Conservation (phyloP, 2,329 filamentous ascomycete genomes). For the Colletotrichum lentis region DNA sequence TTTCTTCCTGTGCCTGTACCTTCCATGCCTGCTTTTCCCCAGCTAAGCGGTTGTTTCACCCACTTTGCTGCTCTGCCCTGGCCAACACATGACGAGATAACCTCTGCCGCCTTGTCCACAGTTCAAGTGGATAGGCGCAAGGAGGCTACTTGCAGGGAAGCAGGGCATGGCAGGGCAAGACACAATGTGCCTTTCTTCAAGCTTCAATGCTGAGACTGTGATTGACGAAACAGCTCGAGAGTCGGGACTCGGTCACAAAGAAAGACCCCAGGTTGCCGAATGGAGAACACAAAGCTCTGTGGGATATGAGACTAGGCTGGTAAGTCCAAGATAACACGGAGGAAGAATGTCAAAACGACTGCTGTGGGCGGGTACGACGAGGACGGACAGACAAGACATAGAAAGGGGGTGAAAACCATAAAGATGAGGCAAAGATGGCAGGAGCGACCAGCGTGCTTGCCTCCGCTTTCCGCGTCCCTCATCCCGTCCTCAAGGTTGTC, state of each 20-base stretch:
- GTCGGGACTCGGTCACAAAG: background rate
- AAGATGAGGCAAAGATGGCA: background rate
- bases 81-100: slow-evolving; percentile 32
- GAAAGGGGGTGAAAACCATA: background rate
- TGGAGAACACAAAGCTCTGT: background rate
- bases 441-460: slow-evolving; percentile 1
- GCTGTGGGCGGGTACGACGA: background rate
- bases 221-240: background rate
- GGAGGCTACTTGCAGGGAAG: slow-evolving; percentile 18
- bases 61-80: slow-evolving; percentile 15
- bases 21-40: background rate
- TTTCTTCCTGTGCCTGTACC: background rate
- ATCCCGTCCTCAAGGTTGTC: background rate
- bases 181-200: background rate
- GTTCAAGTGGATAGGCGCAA: slow-evolving; percentile 12
- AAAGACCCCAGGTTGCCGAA: background rate
- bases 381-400: background rate
- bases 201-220: background rate
- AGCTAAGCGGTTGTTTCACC: slow-evolving; percentile 2
- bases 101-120: slow-evolving; percentile 22
- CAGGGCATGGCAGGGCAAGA: slow-evolving; percentile 3
- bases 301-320: background rate
- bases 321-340: background rate
- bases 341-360: background rate
- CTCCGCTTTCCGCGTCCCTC: background rate